A percentile compares a stretch with the other conserved stretches of the same genome.
phyloP scores from a whole-genome alignment of 1,284 basidiomycete species.

The Apiotrichum akiyoshidainum region DNA sequence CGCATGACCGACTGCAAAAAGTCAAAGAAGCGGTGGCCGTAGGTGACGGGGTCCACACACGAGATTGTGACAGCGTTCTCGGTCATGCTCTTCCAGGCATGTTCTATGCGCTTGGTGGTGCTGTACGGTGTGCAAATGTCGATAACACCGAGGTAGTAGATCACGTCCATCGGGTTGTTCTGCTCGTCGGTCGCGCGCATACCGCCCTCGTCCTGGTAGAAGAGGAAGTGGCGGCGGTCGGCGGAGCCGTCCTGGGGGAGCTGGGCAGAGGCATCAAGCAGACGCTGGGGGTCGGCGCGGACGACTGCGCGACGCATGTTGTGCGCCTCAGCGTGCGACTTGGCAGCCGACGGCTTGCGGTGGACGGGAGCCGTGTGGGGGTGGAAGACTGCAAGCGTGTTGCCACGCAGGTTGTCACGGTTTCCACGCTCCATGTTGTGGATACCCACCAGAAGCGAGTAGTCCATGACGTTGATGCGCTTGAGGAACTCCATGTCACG shows the following conservation, averaged over 20 bases:
- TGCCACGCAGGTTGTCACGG: slow-evolving; percentile 81
- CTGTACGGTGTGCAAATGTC: slow-evolving; percentile 91
- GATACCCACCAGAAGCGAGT: slow-evolving; percentile 88
- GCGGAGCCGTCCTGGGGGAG: slow-evolving; percentile 64
- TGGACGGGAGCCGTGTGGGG: slow-evolving; percentile 60
- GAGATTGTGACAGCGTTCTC: slow-evolving; percentile 89
- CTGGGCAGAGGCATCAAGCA: slow-evolving; percentile 60
- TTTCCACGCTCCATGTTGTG: slow-evolving; percentile 91
- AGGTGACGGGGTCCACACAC: slow-evolving; percentile 78
- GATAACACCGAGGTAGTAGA: slow-evolving; percentile 93
- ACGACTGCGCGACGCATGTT: slow-evolving; percentile 83
- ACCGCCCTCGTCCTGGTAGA: slow-evolving; percentile 97
- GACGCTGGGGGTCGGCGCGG: slow-evolving; percentile 69
- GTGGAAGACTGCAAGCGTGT: slow-evolving; percentile 77
- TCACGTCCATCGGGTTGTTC: slow-evolving; percentile 69
- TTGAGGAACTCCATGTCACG: slow-evolving; percentile 83
- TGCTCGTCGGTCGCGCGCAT: slow-evolving; percentile 81
- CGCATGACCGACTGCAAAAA: slow-evolving; percentile 86
- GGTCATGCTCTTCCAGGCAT: slow-evolving; percentile 85
- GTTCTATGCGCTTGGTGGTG: slow-evolving; percentile 74
- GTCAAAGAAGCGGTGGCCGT: slow-evolving; percentile 77
- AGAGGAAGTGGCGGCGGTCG: slow-evolving; percentile 81
- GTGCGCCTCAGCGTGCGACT: slow-evolving; percentile 66
- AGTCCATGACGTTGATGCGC: slow-evolving; percentile 88
- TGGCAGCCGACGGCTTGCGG: slow-evolving; percentile 60